These are phyloP conservation scores for Globisporangium canariense DNA, from an alignment of 352 stramenopile genomes.

Conservation along the genomic window DNA sequence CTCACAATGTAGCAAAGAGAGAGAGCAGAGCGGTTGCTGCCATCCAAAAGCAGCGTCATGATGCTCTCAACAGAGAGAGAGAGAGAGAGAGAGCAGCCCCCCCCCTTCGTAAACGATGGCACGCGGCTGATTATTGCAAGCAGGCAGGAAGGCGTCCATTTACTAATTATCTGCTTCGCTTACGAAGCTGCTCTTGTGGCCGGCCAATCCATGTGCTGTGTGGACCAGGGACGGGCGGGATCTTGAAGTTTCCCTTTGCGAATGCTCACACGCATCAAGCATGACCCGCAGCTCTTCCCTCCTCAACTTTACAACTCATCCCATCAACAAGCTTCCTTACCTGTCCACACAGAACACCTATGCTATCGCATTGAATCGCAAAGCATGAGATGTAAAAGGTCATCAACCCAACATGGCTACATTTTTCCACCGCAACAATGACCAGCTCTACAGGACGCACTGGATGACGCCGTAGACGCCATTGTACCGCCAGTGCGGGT, in stretches of 20 bases:
- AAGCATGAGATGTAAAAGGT: neutral
- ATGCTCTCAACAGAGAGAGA: too few species aligned
- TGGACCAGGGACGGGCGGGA: neutral
- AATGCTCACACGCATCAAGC: neutral
- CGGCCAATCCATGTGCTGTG: too few species aligned
- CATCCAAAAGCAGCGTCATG: too few species aligned
- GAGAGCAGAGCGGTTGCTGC: too few species aligned
- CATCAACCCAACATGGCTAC: neutral
- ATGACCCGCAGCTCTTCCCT: neutral
- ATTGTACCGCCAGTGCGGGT: slow-evolving; percentile 63
- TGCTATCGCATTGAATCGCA: neutral
- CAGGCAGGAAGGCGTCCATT: too few species aligned
- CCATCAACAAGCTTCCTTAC: neutral
- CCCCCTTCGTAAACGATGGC: too few species aligned
- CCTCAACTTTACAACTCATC: neutral
- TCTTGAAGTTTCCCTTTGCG: neutral
- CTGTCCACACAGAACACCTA: neutral
- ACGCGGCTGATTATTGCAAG: too few species aligned
- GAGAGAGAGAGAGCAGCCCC: too few species aligned
- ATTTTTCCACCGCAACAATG: too few species aligned
- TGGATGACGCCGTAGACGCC: slow-evolving; percentile 71
- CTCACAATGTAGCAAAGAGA: too few species aligned
- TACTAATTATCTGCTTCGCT: too few species aligned
- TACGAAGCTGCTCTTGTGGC: too few species aligned
- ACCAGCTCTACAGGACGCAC: slow-evolving; percentile 31